phyloP scores from a whole-genome alignment of 2,329 filamentous ascomycete species.

The Epichloe scottii region DNA sequence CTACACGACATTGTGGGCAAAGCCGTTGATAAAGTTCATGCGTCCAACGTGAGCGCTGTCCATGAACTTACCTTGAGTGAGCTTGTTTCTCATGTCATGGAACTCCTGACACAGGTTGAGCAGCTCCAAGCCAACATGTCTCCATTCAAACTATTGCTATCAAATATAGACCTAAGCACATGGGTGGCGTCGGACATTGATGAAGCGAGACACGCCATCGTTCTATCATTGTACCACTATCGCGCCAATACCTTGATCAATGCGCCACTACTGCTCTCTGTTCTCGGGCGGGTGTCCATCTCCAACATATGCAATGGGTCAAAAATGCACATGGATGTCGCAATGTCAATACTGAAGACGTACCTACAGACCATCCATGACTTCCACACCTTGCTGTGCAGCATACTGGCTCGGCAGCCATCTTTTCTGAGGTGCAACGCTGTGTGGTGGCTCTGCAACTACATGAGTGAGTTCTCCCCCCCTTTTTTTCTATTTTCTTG shows the following conservation, averaged over 20 bases:
- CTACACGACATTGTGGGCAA: constrained; percentile 11
- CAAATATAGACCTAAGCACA: constrained; percentile 3
- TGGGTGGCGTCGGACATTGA: constrained; percentile 4
- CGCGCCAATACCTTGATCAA: constrained; percentile 6
- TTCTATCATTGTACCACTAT: constrained; percentile 8
- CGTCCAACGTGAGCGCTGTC: constrained; percentile 10
- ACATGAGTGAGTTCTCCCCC: constrained; percentile 11
- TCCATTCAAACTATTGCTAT: constrained; percentile 4
- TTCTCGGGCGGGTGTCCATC: constrained; percentile 9
- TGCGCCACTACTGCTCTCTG: constrained; percentile 8
- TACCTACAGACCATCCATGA: constrained; percentile 11
- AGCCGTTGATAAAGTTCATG: constrained; percentile 10
- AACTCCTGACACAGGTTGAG: constrained; percentile 10
- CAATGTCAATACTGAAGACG: constrained; percentile 11
- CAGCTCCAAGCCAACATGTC: constrained; percentile 6
- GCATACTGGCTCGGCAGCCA: constrained; percentile 9
- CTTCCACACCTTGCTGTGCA: constrained; percentile 11
- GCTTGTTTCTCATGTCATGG: constrained; percentile 9
- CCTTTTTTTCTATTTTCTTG: not conserved
- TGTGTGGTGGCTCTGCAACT: constrained; percentile 21
- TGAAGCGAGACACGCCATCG: constrained; percentile 5
- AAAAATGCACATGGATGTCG: constrained; percentile 8
- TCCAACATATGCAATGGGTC: constrained; percentile 1
- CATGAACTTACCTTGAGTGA: constrained; percentile 4
- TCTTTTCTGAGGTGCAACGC: constrained; percentile 15